phyloP scores from a whole-genome alignment of 1,284 basidiomycete genomes.

The Blastosporella zonata region DNA sequence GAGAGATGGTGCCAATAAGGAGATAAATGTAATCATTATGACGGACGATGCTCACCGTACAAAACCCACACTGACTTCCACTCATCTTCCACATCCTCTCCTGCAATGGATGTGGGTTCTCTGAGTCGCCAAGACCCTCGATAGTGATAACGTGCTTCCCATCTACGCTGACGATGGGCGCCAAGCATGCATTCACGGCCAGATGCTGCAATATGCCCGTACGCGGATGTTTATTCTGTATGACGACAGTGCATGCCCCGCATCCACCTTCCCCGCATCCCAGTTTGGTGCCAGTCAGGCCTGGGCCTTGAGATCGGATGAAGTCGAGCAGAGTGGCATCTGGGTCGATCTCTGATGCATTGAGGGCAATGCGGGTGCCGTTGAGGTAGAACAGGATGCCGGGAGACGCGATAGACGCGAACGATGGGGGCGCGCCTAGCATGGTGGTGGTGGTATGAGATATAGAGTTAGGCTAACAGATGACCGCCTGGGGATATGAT shows the following conservation, averaged over 20 bases:
- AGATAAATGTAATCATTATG: not conserved
- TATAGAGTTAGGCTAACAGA: not conserved
- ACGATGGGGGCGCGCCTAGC: conserved; percentile 1
- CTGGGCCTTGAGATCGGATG: conserved; percentile 17
- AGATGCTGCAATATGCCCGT: conserved; percentile 16
- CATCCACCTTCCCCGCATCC: conserved; percentile 18
- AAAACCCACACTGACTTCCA: conserved; percentile 18
- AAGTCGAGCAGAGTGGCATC: conserved; percentile 19
- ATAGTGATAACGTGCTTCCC: conserved; percentile 18
- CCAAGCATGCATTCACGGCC: conserved; percentile 16
- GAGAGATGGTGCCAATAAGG: not conserved
- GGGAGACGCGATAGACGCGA: conserved; percentile 6
- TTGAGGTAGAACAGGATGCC: conserved; percentile 19
- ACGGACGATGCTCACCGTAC: conserved; percentile 10
- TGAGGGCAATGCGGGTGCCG: conserved; percentile 15
- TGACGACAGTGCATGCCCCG: conserved; percentile 18
- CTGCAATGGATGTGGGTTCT: conserved; percentile 17
- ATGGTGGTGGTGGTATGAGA: not conserved
- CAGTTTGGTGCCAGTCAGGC: conserved; percentile 16
- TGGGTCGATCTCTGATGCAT: conserved; percentile 14
- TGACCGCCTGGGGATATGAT: conserved; percentile 1
- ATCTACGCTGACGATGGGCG: conserved; percentile 16
- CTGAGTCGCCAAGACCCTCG: conserved; percentile 15
- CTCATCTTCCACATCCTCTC: conserved; percentile 21
- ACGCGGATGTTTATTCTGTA: conserved; percentile 16